Base-by-base conservation (phyloP, 305 asterid genomes). In the Fraxinus sp. region DNA sequence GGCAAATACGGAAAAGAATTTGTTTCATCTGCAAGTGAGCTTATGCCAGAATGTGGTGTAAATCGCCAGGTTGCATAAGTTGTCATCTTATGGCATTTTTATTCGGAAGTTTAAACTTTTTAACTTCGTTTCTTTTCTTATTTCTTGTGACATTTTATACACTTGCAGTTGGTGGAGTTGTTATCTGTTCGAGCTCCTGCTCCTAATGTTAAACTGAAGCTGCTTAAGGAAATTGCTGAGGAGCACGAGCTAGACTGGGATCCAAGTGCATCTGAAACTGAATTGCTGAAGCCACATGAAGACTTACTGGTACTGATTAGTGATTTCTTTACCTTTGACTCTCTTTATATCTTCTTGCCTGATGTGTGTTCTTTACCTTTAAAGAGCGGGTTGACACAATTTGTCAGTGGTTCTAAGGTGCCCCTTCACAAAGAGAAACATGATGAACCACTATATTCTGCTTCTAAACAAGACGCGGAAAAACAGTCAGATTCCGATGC, bases 21-120 rank as follows among this genome's bases (percentile, higher is more conserved):
- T 55, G 94, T 95, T 35, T 7, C 90, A 32, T 92, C 97, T 79
- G 98, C 99, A 76, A 91, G 96, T n/a, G 99, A 97, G 91, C 97
- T 97, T 83, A 85, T 88, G 97, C 98, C 99, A 0, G 99, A 97
- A 73, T 95, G 97, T 85, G 99, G 99, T 72, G 99, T 97, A 83
- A 97, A 97, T 86, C 97, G 98, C 20, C 97, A 97, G 99, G 99
- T 97, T 73, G 74, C 64, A 49, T 49, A 49, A 14, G 20, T 49
- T 49, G 59, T 49, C 72, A 44, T 78, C 52, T 52, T 57, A 32
- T 74, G 4, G 36, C 59, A 32, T 75, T 46, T 37, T 59, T 77
- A 6, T 4, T 5, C 24, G 33, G 22, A 18, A 22, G 57, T 44
- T 78, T 22, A 55, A 14, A 55, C n/a, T 78, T 10, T 37, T 33